Percentiles rank a stretch among this genome's conserved stretches.
phyloP scores from a whole-genome alignment of 164 flowering plant species.

The Aristolochia californica region DNA sequence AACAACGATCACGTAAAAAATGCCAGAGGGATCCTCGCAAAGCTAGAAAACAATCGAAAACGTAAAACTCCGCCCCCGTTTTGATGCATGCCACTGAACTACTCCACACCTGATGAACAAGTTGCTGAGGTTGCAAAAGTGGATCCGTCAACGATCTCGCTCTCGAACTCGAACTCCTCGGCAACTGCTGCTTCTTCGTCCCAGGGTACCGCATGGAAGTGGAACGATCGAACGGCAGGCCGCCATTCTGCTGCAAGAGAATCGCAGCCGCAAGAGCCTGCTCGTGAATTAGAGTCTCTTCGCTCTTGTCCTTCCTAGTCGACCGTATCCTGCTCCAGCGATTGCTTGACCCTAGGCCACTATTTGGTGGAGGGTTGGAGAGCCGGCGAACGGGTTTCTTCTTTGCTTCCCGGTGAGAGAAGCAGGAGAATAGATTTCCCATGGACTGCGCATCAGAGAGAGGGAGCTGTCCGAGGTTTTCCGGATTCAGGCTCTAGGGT shows the following conservation, averaged over 20 bases:
- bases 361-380: conserved; percentile 14
- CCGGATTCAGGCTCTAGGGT: background rate
- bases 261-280: conserved; percentile 65
- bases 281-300: conserved; percentile 47
- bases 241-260: conserved; percentile 21
- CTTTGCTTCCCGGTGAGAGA: conserved; percentile 24
- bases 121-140: conserved; percentile 80
- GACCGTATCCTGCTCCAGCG: conserved; percentile 56
- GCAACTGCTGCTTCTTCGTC: conserved; percentile 43
- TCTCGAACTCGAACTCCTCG: conserved; percentile 82
- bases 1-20: background rate
- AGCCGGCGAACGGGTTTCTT: conserved; percentile 14
- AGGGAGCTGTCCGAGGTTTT: background rate
- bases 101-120: conserved; percentile 61
- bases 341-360: conserved; percentile 20
- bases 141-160: conserved; percentile 74
- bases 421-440: conserved; percentile 54
- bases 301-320: conserved; percentile 33
- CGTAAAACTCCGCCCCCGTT: background rate
- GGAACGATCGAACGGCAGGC: conserved; percentile 59
- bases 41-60: background rate
- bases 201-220: conserved; percentile 49
- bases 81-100: background rate
- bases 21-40: background rate
- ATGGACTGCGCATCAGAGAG: conserved; percentile 17